Base-by-base conservation (phyloP, 2,329 filamentous ascomycete species). In the Neofusicoccum kwambonambiense region DNA sequence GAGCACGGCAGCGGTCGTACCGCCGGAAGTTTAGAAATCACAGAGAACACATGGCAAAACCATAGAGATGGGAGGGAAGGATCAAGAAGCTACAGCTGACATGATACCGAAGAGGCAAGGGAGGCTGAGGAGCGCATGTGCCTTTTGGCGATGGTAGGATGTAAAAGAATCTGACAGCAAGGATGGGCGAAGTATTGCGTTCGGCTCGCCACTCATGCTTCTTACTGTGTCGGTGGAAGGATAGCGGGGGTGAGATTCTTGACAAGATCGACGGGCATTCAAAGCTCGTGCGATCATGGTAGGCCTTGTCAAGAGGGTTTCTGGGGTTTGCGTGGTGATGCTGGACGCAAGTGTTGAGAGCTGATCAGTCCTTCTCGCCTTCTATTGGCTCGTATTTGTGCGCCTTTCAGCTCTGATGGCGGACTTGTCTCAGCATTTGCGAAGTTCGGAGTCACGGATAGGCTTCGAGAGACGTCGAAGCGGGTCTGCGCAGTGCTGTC, bases 81-180 rank as follows among this genome's bases (percentile, higher is more conserved):
- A 54, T 54, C 34, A 54, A 54, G 34, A 54, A 54, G 50, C 50
- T 54, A 54, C 34, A 22, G 56, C 56, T 60, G 56, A 60, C 56
- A 60, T 37, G 17, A 47, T 17, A 13, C 17, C n/a, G 3, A 54
- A 22, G 31, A 34, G 39, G 34, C 34, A n/a, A 31, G 22, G 22
- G 41, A 60, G 56, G 31, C 56, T 47, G 42, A 35, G 41, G 42
- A 31, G 31, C 19, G 41, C 39, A 58, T 31, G 54, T 45, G 47
- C 19, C 17, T 42, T 35, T 56, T 15, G 19, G 13, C 39, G 39
- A 15, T 44, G 54, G 34, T 11, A 51, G 54, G 39, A 47, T 47
- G 42, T 27, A 47, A 22, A 60, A 47, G 41, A 15, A 60, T 60
- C 56, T 60, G 41, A 60, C 56, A 27, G 42, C 41, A 47, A 31